A percentile compares a stretch with the other conserved stretches of the same genome.
These are phyloP conservation scores for Paraphoma sp. DNA, from an alignment of 2,329 filamentous ascomycete species.

Conservation along the genomic window DNA sequence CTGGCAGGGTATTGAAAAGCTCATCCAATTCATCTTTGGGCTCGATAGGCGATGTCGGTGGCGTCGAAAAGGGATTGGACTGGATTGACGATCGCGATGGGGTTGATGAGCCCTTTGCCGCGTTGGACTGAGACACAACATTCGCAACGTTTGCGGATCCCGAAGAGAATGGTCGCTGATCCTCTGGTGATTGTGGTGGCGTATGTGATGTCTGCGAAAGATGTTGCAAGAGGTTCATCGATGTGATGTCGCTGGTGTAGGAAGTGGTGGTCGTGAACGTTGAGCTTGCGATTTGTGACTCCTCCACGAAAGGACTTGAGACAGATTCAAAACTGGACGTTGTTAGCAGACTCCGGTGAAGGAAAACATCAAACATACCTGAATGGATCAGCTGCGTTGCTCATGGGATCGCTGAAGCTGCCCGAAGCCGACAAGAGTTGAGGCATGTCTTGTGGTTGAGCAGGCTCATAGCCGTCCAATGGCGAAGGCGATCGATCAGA, in stretches of 20 bases:
- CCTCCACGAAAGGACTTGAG: slow-evolving; percentile 38
- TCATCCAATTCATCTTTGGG: slow-evolving; percentile 44
- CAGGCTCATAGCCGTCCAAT: slow-evolving; percentile 30
- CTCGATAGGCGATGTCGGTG: slow-evolving; percentile 44
- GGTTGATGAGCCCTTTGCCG: slow-evolving; percentile 37
- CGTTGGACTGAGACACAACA: slow-evolving; percentile 27
- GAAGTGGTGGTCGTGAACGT: slow-evolving; percentile 38
- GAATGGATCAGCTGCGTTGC: slow-evolving; percentile 40
- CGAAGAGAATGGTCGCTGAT: slow-evolving; percentile 34
- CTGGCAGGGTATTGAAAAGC: slow-evolving; percentile 39
- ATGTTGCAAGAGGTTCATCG: slow-evolving; percentile 45
- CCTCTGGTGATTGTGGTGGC: slow-evolving; percentile 46
- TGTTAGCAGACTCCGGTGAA: slow-evolving; percentile 21
- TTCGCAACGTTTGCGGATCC: slow-evolving; percentile 28
- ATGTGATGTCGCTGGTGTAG: slow-evolving; percentile 37
- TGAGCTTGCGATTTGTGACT: slow-evolving; percentile 22
- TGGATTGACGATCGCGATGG: slow-evolving; percentile 44
- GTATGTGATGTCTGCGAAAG: slow-evolving; percentile 44
- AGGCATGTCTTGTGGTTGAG: slow-evolving; percentile 27
- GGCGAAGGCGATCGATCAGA: slow-evolving; percentile 42
- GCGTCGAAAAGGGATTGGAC: slow-evolving; percentile 47
- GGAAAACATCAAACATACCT: slow-evolving; percentile 25
- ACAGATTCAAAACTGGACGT: slow-evolving; percentile 35
- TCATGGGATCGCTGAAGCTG: slow-evolving; percentile 38
- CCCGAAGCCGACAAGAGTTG: slow-evolving; percentile 27